A percentile compares a stretch with the other conserved stretches of the same genome.
phyloP scores from a whole-genome alignment of 83 land plant species.

The Isoetes engelmannii region DNA sequence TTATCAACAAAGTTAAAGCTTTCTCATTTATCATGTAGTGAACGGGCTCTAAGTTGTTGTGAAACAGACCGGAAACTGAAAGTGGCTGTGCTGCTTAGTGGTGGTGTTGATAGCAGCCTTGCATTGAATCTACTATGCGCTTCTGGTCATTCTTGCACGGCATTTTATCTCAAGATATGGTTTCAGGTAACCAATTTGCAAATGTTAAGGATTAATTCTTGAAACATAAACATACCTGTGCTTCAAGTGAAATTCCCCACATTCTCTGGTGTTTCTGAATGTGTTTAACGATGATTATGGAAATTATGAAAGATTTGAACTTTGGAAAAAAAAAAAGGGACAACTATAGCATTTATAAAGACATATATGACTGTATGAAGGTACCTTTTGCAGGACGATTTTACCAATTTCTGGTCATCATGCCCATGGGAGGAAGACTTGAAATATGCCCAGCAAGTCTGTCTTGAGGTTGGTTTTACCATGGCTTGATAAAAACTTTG shows the following conservation, averaged over 20 bases:
- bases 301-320: neutral
- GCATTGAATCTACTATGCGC: conserved; percentile 86
- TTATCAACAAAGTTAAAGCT: too few species aligned
- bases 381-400: conserved; percentile 64
- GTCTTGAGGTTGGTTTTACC: conserved; percentile 53
- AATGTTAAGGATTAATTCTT: neutral
- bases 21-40: too few species aligned
- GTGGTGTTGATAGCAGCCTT: conserved; percentile 98
- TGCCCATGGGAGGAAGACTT: conserved; percentile 99
- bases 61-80: conserved; percentile 45
- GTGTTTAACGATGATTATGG: neutral
- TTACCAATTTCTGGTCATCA: conserved; percentile 87
- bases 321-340: neutral
- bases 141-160: conserved; percentile 95
- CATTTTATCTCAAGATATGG: conserved; percentile 97
- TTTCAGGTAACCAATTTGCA: conserved; percentile 54
- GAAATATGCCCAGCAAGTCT: conserved; percentile 81
- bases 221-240: too few species aligned
- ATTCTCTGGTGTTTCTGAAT: too few species aligned
- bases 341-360: neutral
- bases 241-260: too few species aligned
- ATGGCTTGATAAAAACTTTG: too few species aligned
- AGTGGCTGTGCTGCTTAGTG: conserved; percentile 88
- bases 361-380: neutral
- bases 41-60: conserved; percentile 43